Evolutionary conservation across 441 rosid species (phyloP), one percentile per base, ranked within the genome.

Genomic region (Erodium moschatum): DNA sequence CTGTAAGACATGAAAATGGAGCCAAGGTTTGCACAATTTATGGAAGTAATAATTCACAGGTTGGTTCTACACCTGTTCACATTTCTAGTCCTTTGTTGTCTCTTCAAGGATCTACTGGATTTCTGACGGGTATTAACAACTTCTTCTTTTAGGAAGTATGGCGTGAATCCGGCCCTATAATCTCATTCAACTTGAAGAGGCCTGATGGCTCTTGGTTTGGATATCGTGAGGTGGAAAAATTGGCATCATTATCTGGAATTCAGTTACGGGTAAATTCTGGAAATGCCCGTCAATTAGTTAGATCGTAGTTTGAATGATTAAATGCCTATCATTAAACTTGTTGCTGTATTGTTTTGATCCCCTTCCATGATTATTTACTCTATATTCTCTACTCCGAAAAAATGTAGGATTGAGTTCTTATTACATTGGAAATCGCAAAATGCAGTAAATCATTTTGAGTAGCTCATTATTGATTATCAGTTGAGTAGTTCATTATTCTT

Each of bases 141-240:
- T 75, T 74, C 71, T 75, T 74, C 71, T 70, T 79, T 67, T 74
- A 83, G 87, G 76, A 78, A 63, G 18, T 82, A 72, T 68, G 65
- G 71, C 73, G 71, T 72, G 83, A 81, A 52, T 78, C 82, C 3
- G 89, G 98, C 65, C 82, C 98, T 44, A 80, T 79, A 33, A 81
- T 93, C 60, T 68, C 98, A 68, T 93, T 93, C 81, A 93, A 91
- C 78, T 80, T 93, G 82, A 89, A 84, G 81, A 89, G 97, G 76
- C 81, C 91, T 52, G 96, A 88, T 83, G 97, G 89, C 24, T 86
- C 96, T 70, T 93, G 98, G 98, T 85, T 85, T 84, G 98, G 98
- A 65, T 85, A 87, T 78, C 82, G 84, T 71, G 98, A 93, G 81
- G 97, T 91, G 81, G 98, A 93, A 78, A 93, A 93, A 72, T 81